These are phyloP conservation scores for Backusella liffmaniae DNA, from an alignment of 192 early-diverging fungal genomes.

Conservation along the genomic window DNA sequence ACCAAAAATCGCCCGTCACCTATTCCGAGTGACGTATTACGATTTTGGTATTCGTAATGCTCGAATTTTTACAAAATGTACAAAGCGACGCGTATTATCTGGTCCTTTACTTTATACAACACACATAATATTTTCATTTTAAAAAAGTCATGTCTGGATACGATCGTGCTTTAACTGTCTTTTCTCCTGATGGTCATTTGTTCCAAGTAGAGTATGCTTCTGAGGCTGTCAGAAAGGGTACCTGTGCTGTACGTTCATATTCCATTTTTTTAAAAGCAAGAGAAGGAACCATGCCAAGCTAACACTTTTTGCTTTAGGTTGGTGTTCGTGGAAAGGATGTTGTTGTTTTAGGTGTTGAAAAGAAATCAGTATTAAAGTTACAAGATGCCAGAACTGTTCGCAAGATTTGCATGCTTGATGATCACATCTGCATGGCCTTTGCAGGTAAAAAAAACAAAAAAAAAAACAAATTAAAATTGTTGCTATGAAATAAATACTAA, in stretches of 20 bases:
- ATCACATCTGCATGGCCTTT: constrained; percentile 95
- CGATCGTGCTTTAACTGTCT: constrained; percentile 91
- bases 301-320: constrained; percentile 59
- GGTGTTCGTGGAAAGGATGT: constrained; percentile 90
- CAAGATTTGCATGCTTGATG: constrained; percentile 96
- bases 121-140: background rate
- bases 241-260: constrained; percentile 78
- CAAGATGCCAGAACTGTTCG: constrained; percentile 96
- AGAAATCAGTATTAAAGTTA: constrained; percentile 92
- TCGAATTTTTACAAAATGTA: background rate
- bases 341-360: constrained; percentile 95
- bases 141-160: constrained; percentile 46
- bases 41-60: constrained; percentile 2
- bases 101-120: background rate
- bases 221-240: constrained; percentile 96
- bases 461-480: background rate
- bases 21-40: background rate
- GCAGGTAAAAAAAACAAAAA: constrained; percentile 70
- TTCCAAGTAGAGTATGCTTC: constrained; percentile 99
- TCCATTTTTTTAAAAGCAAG: background rate
- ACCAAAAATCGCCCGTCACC: background rate
- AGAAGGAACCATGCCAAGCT: background rate
- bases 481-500: background rate
- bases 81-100: background rate
- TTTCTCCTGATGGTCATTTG: constrained; percentile 97